Percentiles rank a stretch among this genome's conserved stretches.
phyloP scores from a whole-genome alignment of 352 stramenopile species.

The Globisporangium iwayamae region DNA sequence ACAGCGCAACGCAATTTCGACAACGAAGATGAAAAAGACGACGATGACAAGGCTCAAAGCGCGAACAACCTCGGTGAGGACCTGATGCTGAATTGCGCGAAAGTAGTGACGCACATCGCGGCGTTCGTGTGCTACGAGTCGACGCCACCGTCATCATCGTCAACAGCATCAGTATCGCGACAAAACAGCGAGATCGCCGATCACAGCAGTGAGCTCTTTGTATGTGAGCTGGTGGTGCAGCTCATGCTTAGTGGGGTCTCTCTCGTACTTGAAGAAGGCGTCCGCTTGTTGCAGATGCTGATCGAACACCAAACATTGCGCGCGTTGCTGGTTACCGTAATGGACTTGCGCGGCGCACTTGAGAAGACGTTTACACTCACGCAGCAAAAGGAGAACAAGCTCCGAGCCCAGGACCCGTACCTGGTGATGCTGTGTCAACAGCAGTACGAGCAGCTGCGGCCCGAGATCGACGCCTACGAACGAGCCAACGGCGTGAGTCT shows the following conservation, averaged over 20 bases:
- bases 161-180: background rate
- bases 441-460: conserved; percentile 33
- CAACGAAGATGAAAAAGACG: conserved; percentile 3
- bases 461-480: conserved; percentile 55
- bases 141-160: background rate
- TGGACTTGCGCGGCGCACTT: conserved; percentile 58
- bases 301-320: conserved; percentile 32
- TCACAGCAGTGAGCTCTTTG: conserved; percentile 8
- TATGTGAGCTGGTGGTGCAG: conserved; percentile 47
- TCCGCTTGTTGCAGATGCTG: conserved; percentile 62
- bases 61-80: conserved; percentile 6
- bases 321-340: conserved; percentile 23
- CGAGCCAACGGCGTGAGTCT: conserved; percentile 40
- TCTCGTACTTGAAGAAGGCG: conserved; percentile 47
- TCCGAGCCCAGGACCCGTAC: conserved; percentile 36
- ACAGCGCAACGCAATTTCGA: background rate
- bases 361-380: conserved; percentile 42
- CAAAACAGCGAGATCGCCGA: background rate
- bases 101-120: conserved; percentile 14
- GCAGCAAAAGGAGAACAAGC: conserved; percentile 30
- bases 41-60: background rate
- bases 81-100: conserved; percentile 9
- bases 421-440: conserved; percentile 38
- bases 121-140: conserved; percentile 14
- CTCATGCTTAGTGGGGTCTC: conserved; percentile 56